Percentiles rank a stretch among this genome's conserved stretches.
Conservation (phyloP, 176 grass and related monocot genomes). For the Cocos nucifera region DNA sequence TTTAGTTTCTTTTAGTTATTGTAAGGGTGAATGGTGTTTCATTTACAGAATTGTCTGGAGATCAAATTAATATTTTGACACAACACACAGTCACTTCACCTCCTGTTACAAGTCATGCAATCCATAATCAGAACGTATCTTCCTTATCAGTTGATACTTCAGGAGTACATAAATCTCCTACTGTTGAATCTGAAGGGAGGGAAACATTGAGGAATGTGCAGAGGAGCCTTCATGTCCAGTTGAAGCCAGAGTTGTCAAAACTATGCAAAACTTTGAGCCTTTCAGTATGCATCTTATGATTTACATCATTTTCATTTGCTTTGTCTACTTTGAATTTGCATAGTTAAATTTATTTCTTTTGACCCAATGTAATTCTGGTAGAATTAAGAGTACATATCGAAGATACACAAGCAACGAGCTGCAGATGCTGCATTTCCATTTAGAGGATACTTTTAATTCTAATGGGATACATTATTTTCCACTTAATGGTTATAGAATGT, state of each 20-base stretch:
- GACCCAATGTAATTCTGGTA: no score
- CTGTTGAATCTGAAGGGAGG: conserved; percentile 28
- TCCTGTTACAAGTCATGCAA: no score
- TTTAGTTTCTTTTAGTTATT: no score
- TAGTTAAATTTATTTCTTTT: no score
- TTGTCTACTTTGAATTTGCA: neutral
- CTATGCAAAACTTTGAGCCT: conserved; percentile 56
- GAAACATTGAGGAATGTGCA: conserved; percentile 49
- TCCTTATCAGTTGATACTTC: conserved; percentile 11
- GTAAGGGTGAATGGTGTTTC: neutral
- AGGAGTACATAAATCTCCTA: conserved; percentile 12
- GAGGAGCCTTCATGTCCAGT: conserved; percentile 46
- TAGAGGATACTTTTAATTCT: no score
- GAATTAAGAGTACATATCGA: no score
- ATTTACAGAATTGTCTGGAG: conserved; percentile 4
- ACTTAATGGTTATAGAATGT: no score
- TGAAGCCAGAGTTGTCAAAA: conserved; percentile 56
- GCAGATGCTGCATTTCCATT: no score
- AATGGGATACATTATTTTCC: no score
- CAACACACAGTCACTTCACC: no score
- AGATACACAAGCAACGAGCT: no score
- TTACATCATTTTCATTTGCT: conserved; percentile 7
- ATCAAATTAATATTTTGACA: neutral
- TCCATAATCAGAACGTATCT: neutral
- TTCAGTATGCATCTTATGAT: conserved; percentile 39